Base-by-base conservation (phyloP, 2,329 filamentous ascomycete species). In the Aspergillus ibericus region DNA sequence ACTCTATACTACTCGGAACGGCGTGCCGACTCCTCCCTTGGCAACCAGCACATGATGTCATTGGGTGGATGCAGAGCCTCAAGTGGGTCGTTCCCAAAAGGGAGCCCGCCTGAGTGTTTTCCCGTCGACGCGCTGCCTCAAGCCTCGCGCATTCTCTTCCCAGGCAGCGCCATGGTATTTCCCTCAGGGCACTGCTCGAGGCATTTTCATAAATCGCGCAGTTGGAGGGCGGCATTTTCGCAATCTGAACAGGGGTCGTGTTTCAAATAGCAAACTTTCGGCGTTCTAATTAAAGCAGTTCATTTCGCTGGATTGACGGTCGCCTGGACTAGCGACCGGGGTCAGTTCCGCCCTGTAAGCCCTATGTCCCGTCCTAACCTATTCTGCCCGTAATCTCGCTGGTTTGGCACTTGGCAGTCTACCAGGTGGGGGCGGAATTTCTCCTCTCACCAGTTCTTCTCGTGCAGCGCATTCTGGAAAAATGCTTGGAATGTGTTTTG, bases 1-100 rank as follows among this genome's bases (percentile, higher is more conserved):
- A 27, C 25, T 27, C 6, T 6, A 10, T 42, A 12, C 34, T 27
- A 27, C 20, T 44, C 29, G 50, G 46, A 40, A 42, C 18, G 13
- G 22, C 56, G 51, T 58, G 56, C 56, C 51, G 56, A 44, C 16
- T 35, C 46, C 10, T 40, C 47, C 47, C 53, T 56, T 56, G 57
- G 53, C 53, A 32, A 44, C 52, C 12, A 15, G 20, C 20, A 34
- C 18, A 49, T 56, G 58, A 59, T 59, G 48, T 56, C 58, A 56
- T 52, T 32, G 58, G 53, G 46, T 8, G 25, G 22, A 18, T 16
- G 15, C 4, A 13, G 53, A 56, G 53, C 53, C 58, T 53, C 58
- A 53, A 56, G 48, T 52, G 49, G 58, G 48, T 9, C 18, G 32
- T 42, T 18, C 38, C 38, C 38, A 16, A 42, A 42, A 13, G 10